Evolutionary conservation across 352 stramenopile genomes (phyloP).

Genomic region (Globisporangium cystogenes): DNA sequence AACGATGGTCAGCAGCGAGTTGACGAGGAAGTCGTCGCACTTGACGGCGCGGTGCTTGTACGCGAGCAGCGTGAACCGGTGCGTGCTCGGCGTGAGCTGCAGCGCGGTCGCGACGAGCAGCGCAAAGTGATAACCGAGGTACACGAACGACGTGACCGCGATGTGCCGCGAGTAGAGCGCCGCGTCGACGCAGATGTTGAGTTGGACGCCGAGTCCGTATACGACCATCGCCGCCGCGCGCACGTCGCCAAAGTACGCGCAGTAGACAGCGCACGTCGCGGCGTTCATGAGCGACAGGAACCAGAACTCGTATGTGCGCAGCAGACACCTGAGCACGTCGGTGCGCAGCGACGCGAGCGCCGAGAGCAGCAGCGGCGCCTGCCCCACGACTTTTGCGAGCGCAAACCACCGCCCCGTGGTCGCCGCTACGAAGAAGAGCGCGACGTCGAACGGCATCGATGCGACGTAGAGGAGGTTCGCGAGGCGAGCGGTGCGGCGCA

Average conservation of each 20-base stretch:
- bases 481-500: neutral
- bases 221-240: neutral
- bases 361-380: too few species aligned
- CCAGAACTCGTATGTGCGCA: constrained; percentile 13
- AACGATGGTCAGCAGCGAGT: constrained; percentile 11
- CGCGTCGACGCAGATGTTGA: constrained; percentile 6
- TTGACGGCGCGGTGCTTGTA: neutral
- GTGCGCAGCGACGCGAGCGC: too few species aligned
- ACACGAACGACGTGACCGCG: neutral
- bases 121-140: constrained; percentile 1
- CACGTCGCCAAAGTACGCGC: constrained; percentile 1
- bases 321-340: constrained; percentile 6
- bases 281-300: constrained; percentile 8
- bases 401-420: neutral
- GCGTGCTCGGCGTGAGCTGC: constrained; percentile 2
- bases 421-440: constrained; percentile 2
- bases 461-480: neutral
- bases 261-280: neutral
- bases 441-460: constrained; percentile 3
- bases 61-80: neutral
- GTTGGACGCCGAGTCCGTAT: neutral
- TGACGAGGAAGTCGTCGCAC: constrained; percentile 8
- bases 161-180: constrained; percentile 5
- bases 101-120: neutral
- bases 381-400: neutral